Evolutionary conservation across 2,329 filamentous ascomycete genomes (phyloP).

Genomic region (Sclerotinia spermophila): DNA sequence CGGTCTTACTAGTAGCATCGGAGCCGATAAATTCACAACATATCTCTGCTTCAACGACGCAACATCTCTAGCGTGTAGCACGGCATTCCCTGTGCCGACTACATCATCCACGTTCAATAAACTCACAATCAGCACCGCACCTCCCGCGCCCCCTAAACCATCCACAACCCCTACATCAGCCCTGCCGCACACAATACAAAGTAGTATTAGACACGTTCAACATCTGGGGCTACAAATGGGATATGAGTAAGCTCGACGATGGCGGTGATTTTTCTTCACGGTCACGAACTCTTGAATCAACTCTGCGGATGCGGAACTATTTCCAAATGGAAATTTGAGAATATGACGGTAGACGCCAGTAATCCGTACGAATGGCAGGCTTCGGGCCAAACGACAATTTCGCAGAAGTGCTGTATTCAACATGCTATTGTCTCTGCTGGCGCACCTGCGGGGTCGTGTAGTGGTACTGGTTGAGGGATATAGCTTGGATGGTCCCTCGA

Average conservation of each 20-base stretch:
- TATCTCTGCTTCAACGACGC: background rate
- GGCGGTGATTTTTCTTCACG: background rate
- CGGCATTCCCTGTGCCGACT: no score
- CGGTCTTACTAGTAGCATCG: background rate
- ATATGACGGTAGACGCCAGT: background rate
- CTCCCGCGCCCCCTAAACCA: background rate
- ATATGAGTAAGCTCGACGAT: background rate
- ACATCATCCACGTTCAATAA: no score
- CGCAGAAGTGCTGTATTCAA: background rate
- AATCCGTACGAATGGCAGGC: background rate
- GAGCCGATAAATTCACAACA: background rate
- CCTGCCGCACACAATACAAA: background rate
- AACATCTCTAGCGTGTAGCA: background rate
- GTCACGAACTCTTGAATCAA: background rate
- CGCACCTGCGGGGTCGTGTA: background rate
- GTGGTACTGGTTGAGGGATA: background rate
- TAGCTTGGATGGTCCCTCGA: background rate
- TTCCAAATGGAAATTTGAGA: background rate
- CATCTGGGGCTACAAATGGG: background rate
- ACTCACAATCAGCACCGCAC: background rate
- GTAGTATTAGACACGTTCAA: background rate
- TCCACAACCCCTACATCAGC: no score
- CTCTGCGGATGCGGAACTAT: background rate
- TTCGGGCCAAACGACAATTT: background rate
- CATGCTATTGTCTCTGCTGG: background rate